Evolutionary conservation across 805 yeast genomes (phyloP).

Genomic region (Scheffersomyces amazonensis): DNA sequence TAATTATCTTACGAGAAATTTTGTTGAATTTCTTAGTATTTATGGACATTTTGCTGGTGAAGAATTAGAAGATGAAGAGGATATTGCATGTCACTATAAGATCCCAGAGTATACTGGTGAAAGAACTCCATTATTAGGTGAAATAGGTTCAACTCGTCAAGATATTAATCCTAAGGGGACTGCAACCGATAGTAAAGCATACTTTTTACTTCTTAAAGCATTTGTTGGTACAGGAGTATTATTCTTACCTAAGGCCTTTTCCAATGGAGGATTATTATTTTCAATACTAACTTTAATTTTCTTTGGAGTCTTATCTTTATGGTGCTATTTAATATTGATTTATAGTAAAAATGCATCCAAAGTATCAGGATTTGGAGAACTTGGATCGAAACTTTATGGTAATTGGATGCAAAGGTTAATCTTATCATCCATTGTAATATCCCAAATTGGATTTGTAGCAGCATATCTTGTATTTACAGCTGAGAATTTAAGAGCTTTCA

Average conservation of each 20-base stretch:
- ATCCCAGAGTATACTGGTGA: conserved; percentile 32
- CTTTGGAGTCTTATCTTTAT: conserved; percentile 70
- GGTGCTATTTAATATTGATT: conserved; percentile 72
- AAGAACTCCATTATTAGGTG: conserved; percentile 25
- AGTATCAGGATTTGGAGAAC: conserved; percentile 78
- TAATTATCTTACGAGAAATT: conserved; percentile 64
- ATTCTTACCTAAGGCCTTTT: conserved; percentile 66
- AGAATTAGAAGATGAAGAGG: conserved; percentile 65
- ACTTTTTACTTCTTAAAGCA: conserved; percentile 67
- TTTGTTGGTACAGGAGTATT: conserved; percentile 77
- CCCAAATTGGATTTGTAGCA: conserved; percentile 79
- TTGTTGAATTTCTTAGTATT: conserved; percentile 70
- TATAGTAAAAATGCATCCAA: conserved; percentile 55
- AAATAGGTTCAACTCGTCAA: conserved; percentile 5
- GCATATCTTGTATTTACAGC: conserved; percentile 80
- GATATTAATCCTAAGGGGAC: conserved; percentile 49
- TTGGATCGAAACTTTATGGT: conserved; percentile 65
- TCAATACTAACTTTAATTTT: conserved; percentile 50
- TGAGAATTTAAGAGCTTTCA: conserved; percentile 65
- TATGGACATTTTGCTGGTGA: conserved; percentile 91
- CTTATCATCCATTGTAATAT: conserved; percentile 58
- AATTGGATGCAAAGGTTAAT: conserved; percentile 62
- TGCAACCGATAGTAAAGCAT: conserved; percentile 71
- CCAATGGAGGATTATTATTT: conserved; percentile 69
- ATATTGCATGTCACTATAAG: conserved; percentile 49